These are phyloP conservation scores for Cystobasidiaceae sp. DNA, from an alignment of 1,284 basidiomycete species.

Conservation along the genomic window DNA sequence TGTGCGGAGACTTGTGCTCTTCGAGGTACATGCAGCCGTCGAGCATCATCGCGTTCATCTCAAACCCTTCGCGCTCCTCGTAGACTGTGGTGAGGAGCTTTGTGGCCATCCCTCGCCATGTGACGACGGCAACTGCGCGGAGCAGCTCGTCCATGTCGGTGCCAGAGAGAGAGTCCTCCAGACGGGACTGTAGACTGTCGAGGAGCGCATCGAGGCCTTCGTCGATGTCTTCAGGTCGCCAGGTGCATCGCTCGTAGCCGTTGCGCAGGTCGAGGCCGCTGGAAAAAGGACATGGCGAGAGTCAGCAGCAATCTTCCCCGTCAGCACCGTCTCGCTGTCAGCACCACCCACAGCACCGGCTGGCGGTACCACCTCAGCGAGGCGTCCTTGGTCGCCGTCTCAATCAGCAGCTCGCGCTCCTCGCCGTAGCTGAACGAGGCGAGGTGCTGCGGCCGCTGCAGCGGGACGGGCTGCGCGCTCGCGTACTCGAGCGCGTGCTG, in stretches of 20 bases:
- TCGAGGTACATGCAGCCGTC: slow-evolving; percentile 76
- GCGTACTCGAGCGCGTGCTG: slow-evolving; percentile 16
- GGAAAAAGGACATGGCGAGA: slow-evolving; percentile 34
- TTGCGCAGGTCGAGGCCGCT: slow-evolving; percentile 43
- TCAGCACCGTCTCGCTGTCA: slow-evolving; percentile 41
- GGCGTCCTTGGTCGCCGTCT: slow-evolving; percentile 49
- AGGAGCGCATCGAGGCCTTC: slow-evolving; percentile 42
- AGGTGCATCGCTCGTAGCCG: slow-evolving; percentile 57
- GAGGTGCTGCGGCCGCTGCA: slow-evolving; percentile 60
- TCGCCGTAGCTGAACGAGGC: slow-evolving; percentile 61
- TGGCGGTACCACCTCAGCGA: slow-evolving; percentile 63
- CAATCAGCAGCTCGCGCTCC: slow-evolving; percentile 40
- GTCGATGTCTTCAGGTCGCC: slow-evolving; percentile 57
- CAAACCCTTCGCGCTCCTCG: slow-evolving; percentile 64
- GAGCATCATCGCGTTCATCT: slow-evolving; percentile 76
- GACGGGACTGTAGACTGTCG: slow-evolving; percentile 56
- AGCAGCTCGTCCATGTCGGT: slow-evolving; percentile 45
- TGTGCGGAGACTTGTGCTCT: slow-evolving; percentile 52
- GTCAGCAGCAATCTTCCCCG: slow-evolving; percentile 54
- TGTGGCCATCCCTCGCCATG: slow-evolving; percentile 88
- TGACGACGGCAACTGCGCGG: slow-evolving; percentile 54
- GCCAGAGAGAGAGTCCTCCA: slow-evolving; percentile 50
- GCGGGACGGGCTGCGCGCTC: slow-evolving; percentile 48
- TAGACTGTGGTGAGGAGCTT: slow-evolving; percentile 52
- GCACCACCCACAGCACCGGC: slow-evolving; percentile 59